Evolutionary conservation across 148 eudicot species (phyloP).

Genomic region (Spergularia marina): DNA sequence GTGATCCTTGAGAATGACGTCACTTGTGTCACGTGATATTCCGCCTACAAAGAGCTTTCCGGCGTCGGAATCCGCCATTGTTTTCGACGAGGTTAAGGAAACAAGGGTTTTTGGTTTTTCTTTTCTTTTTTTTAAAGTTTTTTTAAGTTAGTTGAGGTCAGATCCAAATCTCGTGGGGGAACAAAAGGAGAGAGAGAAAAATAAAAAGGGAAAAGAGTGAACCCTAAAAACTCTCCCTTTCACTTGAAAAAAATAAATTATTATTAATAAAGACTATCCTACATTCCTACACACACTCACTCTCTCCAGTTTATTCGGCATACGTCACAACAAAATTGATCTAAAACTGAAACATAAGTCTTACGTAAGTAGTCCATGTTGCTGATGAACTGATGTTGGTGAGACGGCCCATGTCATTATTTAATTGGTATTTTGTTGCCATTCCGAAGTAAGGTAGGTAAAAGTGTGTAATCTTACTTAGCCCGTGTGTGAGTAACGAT

Average conservation of each 20-base stretch:
- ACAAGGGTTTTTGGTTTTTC: background rate
- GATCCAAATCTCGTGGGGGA: conserved; percentile 12
- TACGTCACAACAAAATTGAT: no score
- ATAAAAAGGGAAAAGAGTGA: background rate
- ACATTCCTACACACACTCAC: no score
- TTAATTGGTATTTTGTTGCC: no score
- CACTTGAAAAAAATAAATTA: background rate
- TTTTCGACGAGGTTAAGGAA: background rate
- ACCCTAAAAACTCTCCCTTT: conserved; percentile 14
- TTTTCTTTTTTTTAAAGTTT: background rate
- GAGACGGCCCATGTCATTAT: no score
- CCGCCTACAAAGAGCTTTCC: conserved; percentile 79
- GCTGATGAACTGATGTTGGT: no score
- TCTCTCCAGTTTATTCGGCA: no score
- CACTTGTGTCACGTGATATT: conserved; percentile 56
- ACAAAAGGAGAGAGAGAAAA: background rate
- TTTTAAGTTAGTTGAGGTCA: background rate
- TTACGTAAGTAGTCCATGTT: no score
- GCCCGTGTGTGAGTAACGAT: no score
- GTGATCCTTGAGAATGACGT: conserved; percentile 41
- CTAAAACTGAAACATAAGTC: no score
- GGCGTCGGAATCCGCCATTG: conserved; percentile 60
- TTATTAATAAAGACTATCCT: no score
- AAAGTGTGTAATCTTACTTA: no score
- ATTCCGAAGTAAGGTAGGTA: no score